Percentiles rank a stretch among this genome's conserved stretches.
These are phyloP conservation scores for Solanum ossicruentum DNA, from an alignment of 257 asterid genomes.

Conservation along the genomic window DNA sequence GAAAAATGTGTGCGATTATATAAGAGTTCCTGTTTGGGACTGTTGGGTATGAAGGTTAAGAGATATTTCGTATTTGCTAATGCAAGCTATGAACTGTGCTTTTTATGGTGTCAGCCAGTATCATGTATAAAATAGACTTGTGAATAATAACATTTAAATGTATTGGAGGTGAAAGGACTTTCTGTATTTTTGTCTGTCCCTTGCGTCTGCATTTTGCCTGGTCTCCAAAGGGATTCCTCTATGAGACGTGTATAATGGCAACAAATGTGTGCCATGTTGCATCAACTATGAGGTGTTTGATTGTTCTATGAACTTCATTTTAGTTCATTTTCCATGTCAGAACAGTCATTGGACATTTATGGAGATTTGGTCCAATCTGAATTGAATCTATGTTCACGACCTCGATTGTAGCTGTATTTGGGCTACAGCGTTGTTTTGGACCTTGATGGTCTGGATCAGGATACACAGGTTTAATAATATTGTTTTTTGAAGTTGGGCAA, in stretches of 20 bases:
- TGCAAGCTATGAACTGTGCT: neutral
- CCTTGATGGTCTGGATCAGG: neutral
- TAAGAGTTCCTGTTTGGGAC: neutral
- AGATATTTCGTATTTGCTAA: neutral
- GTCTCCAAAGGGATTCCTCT: neutral
- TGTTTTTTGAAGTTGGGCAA: conserved; percentile 52
- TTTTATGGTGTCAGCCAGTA: neutral
- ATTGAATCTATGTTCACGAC: neutral
- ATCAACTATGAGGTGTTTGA: neutral
- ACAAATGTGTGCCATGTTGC: neutral
- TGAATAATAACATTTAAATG: neutral
- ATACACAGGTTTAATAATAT: neutral
- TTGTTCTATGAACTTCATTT: neutral
- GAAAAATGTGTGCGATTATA: neutral
- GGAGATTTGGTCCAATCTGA: neutral
- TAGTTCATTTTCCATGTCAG: neutral
- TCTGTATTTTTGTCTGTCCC: neutral
- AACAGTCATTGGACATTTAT: neutral
- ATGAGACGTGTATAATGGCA: neutral
- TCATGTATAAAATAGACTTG: neutral
- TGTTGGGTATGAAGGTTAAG: neutral
- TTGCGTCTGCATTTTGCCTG: neutral
- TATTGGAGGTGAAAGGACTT: neutral
- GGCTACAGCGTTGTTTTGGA: neutral
- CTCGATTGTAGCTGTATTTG: neutral